These are phyloP conservation scores for Massariosphaeria phaeospora DNA, from an alignment of 495 filamentous ascomycete genomes.

Conservation along the genomic window DNA sequence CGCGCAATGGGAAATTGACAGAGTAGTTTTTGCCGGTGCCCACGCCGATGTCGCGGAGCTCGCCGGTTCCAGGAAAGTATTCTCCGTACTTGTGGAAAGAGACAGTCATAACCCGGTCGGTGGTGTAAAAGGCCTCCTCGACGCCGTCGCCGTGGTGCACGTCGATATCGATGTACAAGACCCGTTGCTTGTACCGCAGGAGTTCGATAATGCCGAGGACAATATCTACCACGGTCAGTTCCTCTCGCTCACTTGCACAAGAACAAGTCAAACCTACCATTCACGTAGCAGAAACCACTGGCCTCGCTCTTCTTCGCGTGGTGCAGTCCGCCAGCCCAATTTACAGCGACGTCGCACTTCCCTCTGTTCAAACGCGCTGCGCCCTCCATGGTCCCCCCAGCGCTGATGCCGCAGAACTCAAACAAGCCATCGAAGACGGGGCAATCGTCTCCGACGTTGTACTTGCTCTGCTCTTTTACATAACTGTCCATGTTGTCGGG, in stretches of 20 bases:
- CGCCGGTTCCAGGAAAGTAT: conserved; percentile 96
- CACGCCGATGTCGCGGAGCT: conserved; percentile 91
- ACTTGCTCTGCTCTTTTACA: conserved; percentile 87
- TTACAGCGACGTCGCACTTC: conserved; percentile 95
- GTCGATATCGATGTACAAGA: conserved; percentile 97
- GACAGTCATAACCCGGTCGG: conserved; percentile 95
- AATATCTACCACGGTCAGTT: conserved; percentile 59
- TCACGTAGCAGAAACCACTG: conserved; percentile 96
- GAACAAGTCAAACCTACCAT: conserved; percentile 52
- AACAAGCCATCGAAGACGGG: conserved; percentile 97
- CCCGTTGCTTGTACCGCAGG: conserved; percentile 86
- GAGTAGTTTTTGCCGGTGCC: conserved; percentile 89
- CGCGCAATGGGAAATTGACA: conserved; percentile 92
- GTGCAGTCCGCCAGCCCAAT: conserved; percentile 96
- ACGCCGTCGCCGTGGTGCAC: conserved; percentile 98
- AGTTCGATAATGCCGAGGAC: conserved; percentile 94
- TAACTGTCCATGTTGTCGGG: conserved; percentile 98
- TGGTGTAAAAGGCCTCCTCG: conserved; percentile 96
- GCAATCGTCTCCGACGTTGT: conserved; percentile 97
- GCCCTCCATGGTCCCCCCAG: conserved; percentile 95
- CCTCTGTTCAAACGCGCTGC: conserved; percentile 85
- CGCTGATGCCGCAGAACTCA: conserved; percentile 96
- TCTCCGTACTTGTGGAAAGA: conserved; percentile 99
- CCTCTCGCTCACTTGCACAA: not conserved
- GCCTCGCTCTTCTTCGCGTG: conserved; percentile 97